Conservation (phyloP, 257 asterid genomes). For the Petrea volubilis region DNA sequence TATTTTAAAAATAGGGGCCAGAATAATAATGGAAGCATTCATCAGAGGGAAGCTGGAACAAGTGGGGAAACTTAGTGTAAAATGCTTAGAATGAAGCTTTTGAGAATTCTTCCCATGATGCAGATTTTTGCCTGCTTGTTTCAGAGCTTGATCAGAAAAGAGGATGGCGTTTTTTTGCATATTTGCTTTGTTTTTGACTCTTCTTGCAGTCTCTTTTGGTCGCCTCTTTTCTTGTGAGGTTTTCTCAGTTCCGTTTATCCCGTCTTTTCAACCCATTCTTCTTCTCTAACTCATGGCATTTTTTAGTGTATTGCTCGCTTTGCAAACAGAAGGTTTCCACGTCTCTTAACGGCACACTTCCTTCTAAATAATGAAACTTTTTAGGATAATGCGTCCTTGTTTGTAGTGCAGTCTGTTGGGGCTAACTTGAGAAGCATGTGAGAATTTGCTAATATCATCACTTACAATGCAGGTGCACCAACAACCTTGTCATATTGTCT, state of each 20-base stretch:
- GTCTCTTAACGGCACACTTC: not conserved
- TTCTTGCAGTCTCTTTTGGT: constrained; percentile 1
- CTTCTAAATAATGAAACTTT: not conserved
- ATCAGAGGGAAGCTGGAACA: too few species aligned
- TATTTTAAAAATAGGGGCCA: too few species aligned
- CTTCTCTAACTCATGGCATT: too few species aligned
- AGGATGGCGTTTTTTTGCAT: not conserved
- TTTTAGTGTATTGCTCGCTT: too few species aligned
- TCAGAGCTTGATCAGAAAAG: not conserved
- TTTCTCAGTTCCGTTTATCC: not conserved
- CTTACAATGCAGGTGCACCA: constrained; percentile 76
- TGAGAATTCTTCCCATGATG: too few species aligned
- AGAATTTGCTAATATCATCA: constrained; percentile 26
- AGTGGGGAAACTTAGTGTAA: too few species aligned
- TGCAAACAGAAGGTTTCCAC: not conserved
- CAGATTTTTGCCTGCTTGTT: not conserved
- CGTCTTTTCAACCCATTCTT: not conserved
- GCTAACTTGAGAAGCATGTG: constrained; percentile 6
- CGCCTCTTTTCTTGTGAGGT: not conserved
- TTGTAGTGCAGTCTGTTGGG: not conserved
- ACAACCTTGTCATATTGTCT: constrained; percentile 97
- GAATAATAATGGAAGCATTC: too few species aligned
- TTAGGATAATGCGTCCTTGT: not conserved
- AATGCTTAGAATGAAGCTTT: too few species aligned
- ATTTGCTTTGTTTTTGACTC: not conserved